A percentile compares a stretch with the other conserved stretches of the same genome.
Conservation (phyloP, 345 rosid species). For the Eucalyptus regnans region DNA sequence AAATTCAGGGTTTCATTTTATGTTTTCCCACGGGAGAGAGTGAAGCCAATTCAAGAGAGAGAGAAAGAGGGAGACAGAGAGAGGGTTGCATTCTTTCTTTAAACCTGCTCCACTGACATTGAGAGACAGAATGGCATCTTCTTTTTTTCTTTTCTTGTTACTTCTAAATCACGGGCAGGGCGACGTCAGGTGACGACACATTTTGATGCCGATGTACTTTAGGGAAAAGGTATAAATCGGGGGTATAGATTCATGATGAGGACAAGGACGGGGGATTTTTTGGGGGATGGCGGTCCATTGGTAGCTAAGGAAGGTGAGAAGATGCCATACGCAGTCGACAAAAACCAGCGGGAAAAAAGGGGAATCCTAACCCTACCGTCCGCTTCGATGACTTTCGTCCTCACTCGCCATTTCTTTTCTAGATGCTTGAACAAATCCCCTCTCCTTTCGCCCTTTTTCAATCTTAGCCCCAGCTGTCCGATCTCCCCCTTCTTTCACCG, state of each 20-base stretch:
- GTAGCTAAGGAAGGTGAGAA: slow-evolving; percentile 17
- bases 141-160: background rate
- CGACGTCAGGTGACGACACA: background rate
- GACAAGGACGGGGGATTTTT: background rate
- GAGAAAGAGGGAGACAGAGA: background rate
- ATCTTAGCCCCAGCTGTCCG: background rate
- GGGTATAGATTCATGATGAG: background rate
- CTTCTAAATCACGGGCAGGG: background rate
- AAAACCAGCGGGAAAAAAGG: slow-evolving; percentile 14
- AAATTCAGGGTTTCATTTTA: background rate
- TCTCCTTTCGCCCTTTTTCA: background rate
- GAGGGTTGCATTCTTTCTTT: background rate
- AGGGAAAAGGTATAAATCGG: background rate
- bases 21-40: background rate
- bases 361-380: slow-evolving; percentile 21
- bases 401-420: slow-evolving; percentile 1
- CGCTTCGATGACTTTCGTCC: background rate
- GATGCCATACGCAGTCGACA: slow-evolving; percentile 20
- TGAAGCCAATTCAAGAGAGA: background rate
- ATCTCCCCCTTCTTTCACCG: background rate
- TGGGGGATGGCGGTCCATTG: background rate
- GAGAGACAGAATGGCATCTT: background rate
- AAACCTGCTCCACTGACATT: background rate
- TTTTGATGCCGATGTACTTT: background rate
- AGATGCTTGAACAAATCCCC: background rate